Conservation (phyloP, 1,284 basidiomycete species). For the Tilletia indica region DNA sequence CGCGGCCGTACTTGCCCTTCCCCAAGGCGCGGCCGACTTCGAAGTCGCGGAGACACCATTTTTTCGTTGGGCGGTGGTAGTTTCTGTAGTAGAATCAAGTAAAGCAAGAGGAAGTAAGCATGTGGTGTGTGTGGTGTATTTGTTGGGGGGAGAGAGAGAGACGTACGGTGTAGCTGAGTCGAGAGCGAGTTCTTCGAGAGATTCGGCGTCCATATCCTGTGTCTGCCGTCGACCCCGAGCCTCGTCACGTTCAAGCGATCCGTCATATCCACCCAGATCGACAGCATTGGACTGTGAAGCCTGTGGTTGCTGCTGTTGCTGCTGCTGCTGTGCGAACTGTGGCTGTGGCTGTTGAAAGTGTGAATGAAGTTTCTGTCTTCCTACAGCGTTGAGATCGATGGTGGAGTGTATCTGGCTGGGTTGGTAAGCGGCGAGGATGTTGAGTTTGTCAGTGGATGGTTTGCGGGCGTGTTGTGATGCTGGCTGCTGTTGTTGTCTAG, state of each 20-base stretch:
- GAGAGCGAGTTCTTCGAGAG: slow-evolving; percentile 14
- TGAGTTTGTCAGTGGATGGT: slow-evolving; percentile 2
- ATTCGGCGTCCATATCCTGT: slow-evolving; percentile 9
- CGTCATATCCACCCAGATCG: slow-evolving; percentile 55
- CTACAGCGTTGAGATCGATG: slow-evolving; percentile 15
- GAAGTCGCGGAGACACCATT: slow-evolving; percentile 81
- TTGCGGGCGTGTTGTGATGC: not conserved
- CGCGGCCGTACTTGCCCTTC: slow-evolving; percentile 97
- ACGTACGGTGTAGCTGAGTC: slow-evolving; percentile 19
- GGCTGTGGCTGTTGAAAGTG: not conserved
- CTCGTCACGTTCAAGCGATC: slow-evolving; percentile 56
- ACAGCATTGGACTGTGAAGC: slow-evolving; percentile 18
- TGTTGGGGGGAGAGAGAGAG: not conserved
- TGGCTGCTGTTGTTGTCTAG: not conserved
- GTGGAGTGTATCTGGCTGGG: slow-evolving; percentile 2
- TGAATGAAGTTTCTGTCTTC: not conserved
- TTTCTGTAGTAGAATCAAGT: slow-evolving; percentile 17
- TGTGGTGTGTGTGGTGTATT: no score
- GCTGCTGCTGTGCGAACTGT: not conserved
- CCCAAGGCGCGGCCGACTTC: slow-evolving; percentile 94
- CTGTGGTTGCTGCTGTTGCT: not conserved
- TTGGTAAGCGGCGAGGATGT: slow-evolving; percentile 13
- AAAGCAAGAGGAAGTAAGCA: not conserved
- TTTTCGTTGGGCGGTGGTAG: slow-evolving; percentile 43
- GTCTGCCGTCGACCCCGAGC: slow-evolving; percentile 41